Conservation (phyloP, 768 basidiomycete species). For the Candolleomyces aberdarensis region DNA sequence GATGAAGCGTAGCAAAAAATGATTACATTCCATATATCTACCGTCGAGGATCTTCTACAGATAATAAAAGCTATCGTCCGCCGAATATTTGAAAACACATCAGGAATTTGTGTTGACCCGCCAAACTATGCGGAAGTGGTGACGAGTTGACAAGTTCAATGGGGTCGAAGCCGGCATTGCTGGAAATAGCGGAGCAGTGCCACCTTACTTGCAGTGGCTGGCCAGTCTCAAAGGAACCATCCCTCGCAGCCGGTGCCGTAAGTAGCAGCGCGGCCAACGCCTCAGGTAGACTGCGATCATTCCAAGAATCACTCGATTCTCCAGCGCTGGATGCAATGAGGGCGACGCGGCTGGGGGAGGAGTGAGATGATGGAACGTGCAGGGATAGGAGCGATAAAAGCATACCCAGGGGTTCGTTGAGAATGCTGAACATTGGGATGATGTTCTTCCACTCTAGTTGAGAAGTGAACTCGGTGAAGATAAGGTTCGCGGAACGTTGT, state of each 20-base stretch:
- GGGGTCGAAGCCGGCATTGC: too few species aligned
- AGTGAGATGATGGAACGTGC: slow-evolving; percentile 9
- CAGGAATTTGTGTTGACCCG: too few species aligned
- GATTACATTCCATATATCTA: too few species aligned
- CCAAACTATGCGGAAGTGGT: too few species aligned
- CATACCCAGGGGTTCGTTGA: slow-evolving; percentile 60
- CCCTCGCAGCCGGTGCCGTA: slow-evolving; percentile 32
- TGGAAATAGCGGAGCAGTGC: too few species aligned
- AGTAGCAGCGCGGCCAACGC: slow-evolving; percentile 16
- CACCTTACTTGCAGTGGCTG: too few species aligned
- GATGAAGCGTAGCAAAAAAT: too few species aligned
- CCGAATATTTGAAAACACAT: too few species aligned
- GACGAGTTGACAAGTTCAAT: too few species aligned
- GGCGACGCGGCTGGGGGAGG: slow-evolving; percentile 27
- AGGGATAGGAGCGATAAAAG: slow-evolving; percentile 23
- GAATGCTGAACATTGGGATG: slow-evolving; percentile 58
- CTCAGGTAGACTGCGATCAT: slow-evolving; percentile 52
- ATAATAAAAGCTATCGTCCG: too few species aligned
- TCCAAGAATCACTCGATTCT: slow-evolving; percentile 73
- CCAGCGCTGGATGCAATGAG: slow-evolving; percentile 78
- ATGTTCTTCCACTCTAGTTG: slow-evolving; percentile 71
- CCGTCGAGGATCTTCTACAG: too few species aligned
- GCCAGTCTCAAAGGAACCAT: too few species aligned
- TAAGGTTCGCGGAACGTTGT: slow-evolving; percentile 80
- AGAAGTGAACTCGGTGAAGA: slow-evolving; percentile 78